Percentiles rank a stretch among this genome's conserved stretches.
Conservation (phyloP, 208 protist species). For the Acanthamoeba sp. region DNA sequence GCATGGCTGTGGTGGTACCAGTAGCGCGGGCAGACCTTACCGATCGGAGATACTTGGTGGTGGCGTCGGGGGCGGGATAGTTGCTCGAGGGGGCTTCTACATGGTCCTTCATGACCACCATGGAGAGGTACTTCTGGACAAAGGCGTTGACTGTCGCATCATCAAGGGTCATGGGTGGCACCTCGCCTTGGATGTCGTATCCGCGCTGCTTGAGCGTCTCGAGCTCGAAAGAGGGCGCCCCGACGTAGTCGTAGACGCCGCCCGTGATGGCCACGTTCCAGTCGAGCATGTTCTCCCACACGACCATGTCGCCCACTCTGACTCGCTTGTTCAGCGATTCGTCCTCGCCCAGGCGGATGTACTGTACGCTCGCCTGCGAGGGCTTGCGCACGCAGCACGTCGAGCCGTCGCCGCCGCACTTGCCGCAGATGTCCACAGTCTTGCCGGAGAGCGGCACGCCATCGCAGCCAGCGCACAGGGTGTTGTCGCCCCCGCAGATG, state of each 20-base stretch:
- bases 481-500: slow-evolving; percentile 63
- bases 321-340: background rate
- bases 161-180: slow-evolving; percentile 36
- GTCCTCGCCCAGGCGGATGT: background rate
- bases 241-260: slow-evolving; percentile 28
- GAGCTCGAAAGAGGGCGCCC: slow-evolving; percentile 1
- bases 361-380: background rate
- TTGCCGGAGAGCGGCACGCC: slow-evolving; percentile 22
- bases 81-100: background rate
- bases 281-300: slow-evolving; percentile 62
- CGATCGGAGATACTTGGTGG: background rate
- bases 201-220: background rate
- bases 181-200: background rate
- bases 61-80: background rate
- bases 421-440: slow-evolving; percentile 54
- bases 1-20: background rate
- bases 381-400: slow-evolving; percentile 42
- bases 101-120: slow-evolving; percentile 5
- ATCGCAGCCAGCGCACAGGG: background rate
- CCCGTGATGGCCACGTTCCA: slow-evolving; percentile 36
- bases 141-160: slow-evolving; percentile 25
- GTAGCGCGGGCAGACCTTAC: no score
- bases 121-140: slow-evolving; percentile 13
- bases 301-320: slow-evolving; percentile 33
- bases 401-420: slow-evolving; percentile 58